Evolutionary conservation across 2,329 filamentous ascomycete species (phyloP), one percentile per base, ranked within the genome.

Genomic region (Monosporascus sp.): DNA sequence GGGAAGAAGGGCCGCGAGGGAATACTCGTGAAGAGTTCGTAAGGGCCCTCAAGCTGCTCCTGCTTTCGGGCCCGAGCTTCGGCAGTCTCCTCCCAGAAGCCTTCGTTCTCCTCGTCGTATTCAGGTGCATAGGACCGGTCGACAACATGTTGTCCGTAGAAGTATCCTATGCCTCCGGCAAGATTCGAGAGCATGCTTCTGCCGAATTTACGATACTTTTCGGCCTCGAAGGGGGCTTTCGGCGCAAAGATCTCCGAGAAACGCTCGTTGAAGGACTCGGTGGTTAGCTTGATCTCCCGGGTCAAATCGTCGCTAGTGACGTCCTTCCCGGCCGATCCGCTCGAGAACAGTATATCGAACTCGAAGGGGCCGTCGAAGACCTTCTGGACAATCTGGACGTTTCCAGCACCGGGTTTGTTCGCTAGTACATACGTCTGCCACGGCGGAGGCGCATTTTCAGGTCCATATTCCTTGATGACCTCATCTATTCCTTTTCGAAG

Each of bases 1-100:
- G 94, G 94, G 73, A 99, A 99, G 76, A 99, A 99, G 0, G 94
- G 90, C 5, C 94, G 81, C 8, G 93, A 97, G 0, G 94, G 94
- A 53, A 97, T 87, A 63, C 86, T 90, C 7, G 92, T 95, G 69
- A 92, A 97, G 2, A 99, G 82, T 69, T 96, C 90, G 52, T 87
- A 90, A 1, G 93, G 91, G 0, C 90, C 90, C 66, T 95, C 91
- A 0, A 87, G 72, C 55, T 84, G 77, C 59, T 91, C 85, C 58
- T 83, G 73, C 52, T 83, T 85, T 55, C 85, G 83, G 24, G 77
- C 81, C 54, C 91, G 82, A 5, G 92, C 93, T 64, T 88, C 86
- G 2, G 87, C 91, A 19, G 94, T 85, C 61, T 95, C 92, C 66
- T 94, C 87, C 92, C 93, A 97, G 73, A 97, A 97, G 0, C 90